These are phyloP conservation scores for Flaveria ramosissima DNA, from an alignment of 129 eudicot species.

Conservation along the genomic window DNA sequence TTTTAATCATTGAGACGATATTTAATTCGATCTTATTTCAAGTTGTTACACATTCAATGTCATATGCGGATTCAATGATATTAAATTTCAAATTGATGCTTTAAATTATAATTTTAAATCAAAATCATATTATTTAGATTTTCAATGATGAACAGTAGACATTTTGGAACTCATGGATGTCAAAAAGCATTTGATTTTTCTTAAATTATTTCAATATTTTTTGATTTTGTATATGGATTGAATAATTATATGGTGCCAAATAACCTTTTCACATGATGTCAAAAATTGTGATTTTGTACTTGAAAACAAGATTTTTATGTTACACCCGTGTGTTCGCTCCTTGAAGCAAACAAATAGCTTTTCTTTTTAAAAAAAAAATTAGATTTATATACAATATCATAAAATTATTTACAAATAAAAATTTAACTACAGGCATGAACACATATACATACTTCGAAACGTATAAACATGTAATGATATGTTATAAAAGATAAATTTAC, in stretches of 20 bases:
- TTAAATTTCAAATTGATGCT: slow-evolving; percentile 26
- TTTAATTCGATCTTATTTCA: slow-evolving; percentile 7
- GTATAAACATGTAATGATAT: no score
- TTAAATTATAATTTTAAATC: slow-evolving; percentile 3
- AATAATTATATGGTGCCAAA: neutral
- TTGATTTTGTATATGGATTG: neutral
- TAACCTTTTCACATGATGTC: no score
- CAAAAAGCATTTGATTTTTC: slow-evolving; percentile 7
- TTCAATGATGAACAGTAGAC: neutral
- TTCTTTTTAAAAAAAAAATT: no score
- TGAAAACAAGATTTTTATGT: neutral
- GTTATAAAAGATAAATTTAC: no score
- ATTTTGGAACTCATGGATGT: slow-evolving; percentile 18
- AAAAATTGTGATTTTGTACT: neutral
- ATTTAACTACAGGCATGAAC: no score
- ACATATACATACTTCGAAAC: no score
- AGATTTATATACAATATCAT: no score
- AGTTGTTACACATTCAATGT: slow-evolving; percentile 27
- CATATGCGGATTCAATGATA: slow-evolving; percentile 9
- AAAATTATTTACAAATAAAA: no score
- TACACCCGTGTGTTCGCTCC: neutral
- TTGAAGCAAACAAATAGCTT: no score
- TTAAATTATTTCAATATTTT: neutral
- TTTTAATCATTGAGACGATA: slow-evolving; percentile 8
- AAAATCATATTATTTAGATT: neutral